A percentile compares a stretch with the other conserved stretches of the same genome.
Evolutionary conservation across 345 rosid genomes (phyloP).

Genomic region (Trapa incisa): DNA sequence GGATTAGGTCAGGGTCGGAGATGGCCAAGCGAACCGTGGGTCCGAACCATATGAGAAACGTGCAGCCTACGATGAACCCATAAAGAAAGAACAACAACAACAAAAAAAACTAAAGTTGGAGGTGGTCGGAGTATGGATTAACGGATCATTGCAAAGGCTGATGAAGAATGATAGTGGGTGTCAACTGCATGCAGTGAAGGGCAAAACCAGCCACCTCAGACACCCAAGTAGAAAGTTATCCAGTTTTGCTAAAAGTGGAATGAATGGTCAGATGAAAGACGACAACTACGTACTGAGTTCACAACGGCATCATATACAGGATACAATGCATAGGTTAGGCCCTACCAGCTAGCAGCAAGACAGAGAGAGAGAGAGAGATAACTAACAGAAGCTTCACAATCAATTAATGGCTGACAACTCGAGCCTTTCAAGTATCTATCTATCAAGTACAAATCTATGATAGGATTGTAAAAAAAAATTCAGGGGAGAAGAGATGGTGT

Average conservation of each 20-base stretch:
- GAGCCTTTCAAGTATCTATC: no score
- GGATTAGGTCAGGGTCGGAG: slow-evolving; percentile 61
- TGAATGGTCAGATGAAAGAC: not conserved
- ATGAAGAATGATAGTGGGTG: no score
- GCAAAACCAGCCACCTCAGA: no score
- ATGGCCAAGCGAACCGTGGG: slow-evolving; percentile 58
- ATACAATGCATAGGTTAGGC: slow-evolving; percentile 36
- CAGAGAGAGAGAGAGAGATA: not conserved
- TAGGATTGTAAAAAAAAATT: no score
- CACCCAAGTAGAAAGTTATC: slow-evolving; percentile 7
- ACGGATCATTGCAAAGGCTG: no score
- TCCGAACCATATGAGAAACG: slow-evolving; percentile 72
- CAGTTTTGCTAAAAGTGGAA: slow-evolving; percentile 38
- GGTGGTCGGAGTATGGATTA: no score
- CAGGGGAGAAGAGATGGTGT: no score
- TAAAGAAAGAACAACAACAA: no score
- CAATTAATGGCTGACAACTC: not conserved
- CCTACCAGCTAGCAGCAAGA: slow-evolving; percentile 4
- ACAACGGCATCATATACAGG: slow-evolving; percentile 6
- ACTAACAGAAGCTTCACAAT: slow-evolving; percentile 16
- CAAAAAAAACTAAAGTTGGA: no score
- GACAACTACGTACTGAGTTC: no score
- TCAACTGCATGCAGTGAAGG: no score
- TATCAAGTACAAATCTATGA: no score
- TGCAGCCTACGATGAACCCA: slow-evolving; percentile 32